Conservation (phyloP, 1,284 basidiomycete genomes). For the Fomes fomentarius region DNA sequence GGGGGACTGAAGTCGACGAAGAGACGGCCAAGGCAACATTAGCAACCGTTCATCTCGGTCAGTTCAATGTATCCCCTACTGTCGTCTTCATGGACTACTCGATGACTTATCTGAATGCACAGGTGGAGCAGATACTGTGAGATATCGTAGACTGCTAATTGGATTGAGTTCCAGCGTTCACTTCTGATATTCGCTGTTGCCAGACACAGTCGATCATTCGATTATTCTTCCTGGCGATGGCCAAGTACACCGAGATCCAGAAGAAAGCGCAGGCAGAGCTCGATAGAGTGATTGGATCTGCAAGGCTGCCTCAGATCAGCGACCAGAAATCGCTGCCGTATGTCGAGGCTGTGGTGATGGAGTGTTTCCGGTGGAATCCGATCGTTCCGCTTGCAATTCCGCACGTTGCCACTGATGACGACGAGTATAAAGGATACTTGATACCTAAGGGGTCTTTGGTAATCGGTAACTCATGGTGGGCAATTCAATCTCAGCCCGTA, state of each 20-base stretch:
- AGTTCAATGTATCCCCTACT: too few species aligned
- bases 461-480: slow-evolving; percentile 20
- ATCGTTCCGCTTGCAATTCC: slow-evolving; percentile 2
- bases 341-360: slow-evolving; percentile 1
- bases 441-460: slow-evolving; percentile 22
- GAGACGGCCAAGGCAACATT: slow-evolving; percentile 1
- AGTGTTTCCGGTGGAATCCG: slow-evolving; percentile 2
- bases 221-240: slow-evolving; percentile 3
- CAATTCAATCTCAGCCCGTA: too few species aligned
- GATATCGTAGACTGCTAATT: too few species aligned
- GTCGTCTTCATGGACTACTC: too few species aligned
- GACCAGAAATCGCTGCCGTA: slow-evolving; percentile 4
- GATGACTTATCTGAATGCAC: neutral
- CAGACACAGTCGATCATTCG: neutral
- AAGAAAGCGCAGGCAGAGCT: slow-evolving; percentile 3
- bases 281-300: slow-evolving; percentile 3
- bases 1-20: neutral
- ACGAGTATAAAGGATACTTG: slow-evolving; percentile 16
- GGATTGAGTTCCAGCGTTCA: too few species aligned
- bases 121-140: slow-evolving; percentile 20
- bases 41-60: slow-evolving; percentile 8
- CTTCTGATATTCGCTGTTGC: too few species aligned
- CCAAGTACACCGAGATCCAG: neutral
- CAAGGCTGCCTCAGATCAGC: neutral
- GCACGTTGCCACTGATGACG: neutral